phyloP scores from a whole-genome alignment of 1,284 basidiomycete genomes.

The Xerocomus cyaneibrunnescens region DNA sequence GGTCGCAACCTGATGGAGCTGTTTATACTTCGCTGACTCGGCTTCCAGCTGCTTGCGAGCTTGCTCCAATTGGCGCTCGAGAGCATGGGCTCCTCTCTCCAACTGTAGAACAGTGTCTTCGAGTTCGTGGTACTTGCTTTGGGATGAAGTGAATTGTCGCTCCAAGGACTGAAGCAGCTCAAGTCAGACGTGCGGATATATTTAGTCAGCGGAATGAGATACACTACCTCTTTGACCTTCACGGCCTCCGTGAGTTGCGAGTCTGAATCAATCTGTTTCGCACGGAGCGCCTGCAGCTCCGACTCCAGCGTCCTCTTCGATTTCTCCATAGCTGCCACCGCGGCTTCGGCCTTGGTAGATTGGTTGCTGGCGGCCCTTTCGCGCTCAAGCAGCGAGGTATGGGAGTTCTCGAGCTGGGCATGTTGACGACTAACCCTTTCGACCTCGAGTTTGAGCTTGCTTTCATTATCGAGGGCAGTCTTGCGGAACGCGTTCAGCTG shows the following conservation, averaged over 20 bases:
- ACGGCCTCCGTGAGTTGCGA: constrained; percentile 60
- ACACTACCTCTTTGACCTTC: constrained; percentile 70
- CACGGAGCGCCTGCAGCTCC: constrained; percentile 70
- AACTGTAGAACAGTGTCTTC: constrained; percentile 86
- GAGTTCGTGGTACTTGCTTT: constrained; percentile 78
- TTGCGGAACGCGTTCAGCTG: constrained; percentile 62
- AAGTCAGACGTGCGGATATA: constrained; percentile 2
- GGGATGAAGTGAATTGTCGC: constrained; percentile 69
- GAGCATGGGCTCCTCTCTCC: constrained; percentile 77
- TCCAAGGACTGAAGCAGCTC: constrained; percentile 48
- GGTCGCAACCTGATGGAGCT: constrained; percentile 69
- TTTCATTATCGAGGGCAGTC: constrained; percentile 59
- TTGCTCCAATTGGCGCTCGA: constrained; percentile 71
- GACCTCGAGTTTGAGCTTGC: constrained; percentile 67
- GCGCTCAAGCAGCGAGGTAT: constrained; percentile 63
- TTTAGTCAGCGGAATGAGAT: neutral
- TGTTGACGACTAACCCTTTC: constrained; percentile 61
- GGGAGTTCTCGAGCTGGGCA: constrained; percentile 53
- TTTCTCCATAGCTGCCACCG: constrained; percentile 67
- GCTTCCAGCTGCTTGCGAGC: constrained; percentile 67
- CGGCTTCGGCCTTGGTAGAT: constrained; percentile 51
- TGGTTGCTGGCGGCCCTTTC: constrained; percentile 54
- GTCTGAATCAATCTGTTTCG: constrained; percentile 74
- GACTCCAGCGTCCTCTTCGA: constrained; percentile 68
- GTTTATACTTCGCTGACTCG: constrained; percentile 67